These are phyloP conservation scores for Phytophthora brassicae DNA, from an alignment of 352 stramenopile species.

Conservation along the genomic window DNA sequence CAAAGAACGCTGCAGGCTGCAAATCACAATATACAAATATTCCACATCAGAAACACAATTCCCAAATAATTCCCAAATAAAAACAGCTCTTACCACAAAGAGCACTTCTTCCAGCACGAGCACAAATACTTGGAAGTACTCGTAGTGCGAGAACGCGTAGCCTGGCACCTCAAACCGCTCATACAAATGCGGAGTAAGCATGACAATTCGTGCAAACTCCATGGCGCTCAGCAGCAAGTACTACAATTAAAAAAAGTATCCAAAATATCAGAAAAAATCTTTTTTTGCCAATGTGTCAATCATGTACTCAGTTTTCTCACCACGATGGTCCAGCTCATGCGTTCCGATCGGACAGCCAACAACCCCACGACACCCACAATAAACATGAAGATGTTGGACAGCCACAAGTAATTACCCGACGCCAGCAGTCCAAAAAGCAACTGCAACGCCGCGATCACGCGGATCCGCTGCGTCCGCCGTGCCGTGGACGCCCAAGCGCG, in stretches of 20 bases:
- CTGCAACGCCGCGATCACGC: constrained; percentile 61
- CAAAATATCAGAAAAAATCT: constrained; percentile 22
- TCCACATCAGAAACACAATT: background rate
- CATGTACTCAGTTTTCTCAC: constrained; percentile 32
- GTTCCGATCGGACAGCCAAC: constrained; percentile 70
- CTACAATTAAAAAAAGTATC: constrained; percentile 30
- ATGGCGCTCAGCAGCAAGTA: constrained; percentile 73
- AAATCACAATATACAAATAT: constrained; percentile 2
- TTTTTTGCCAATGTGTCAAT: constrained; percentile 11
- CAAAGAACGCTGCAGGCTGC: constrained; percentile 64
- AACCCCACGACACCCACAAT: constrained; percentile 68
- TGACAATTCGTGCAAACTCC: constrained; percentile 67
- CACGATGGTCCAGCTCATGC: constrained; percentile 80
- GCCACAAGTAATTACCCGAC: constrained; percentile 75
- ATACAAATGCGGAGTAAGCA: constrained; percentile 68
- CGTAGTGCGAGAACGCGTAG: constrained; percentile 65
- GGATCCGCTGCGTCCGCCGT: constrained; percentile 64
- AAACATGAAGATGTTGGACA: constrained; percentile 75
- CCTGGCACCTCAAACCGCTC: constrained; percentile 56
- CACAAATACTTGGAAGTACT: constrained; percentile 72
- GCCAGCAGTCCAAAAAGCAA: constrained; percentile 55
- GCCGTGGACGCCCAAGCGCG: constrained; percentile 64
- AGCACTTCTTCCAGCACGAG: constrained; percentile 63
- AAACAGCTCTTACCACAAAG: constrained; percentile 61
- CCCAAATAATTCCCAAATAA: too few relatives aligned